phyloP scores from a whole-genome alignment of 371 early-diverging fungal genomes.

The Syncephalastrum racemosum region DNA sequence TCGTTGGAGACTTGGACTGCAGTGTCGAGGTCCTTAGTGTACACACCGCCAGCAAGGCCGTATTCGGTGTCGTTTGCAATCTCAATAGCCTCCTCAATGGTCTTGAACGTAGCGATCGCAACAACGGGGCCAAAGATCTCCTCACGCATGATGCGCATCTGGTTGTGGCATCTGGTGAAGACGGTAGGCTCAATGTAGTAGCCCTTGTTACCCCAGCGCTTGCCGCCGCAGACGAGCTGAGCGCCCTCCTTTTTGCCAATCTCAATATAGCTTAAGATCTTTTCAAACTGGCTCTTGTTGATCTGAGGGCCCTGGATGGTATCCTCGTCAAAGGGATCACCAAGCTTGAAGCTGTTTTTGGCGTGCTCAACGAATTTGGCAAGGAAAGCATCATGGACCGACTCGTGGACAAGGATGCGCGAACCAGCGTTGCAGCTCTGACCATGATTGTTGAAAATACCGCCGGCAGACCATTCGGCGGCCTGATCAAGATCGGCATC shows the following conservation, averaged over 20 bases:
- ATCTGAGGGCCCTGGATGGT: constrained; percentile 77
- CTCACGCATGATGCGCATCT: constrained; percentile 70
- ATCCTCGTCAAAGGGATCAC: constrained; percentile 57
- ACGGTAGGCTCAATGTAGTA: constrained; percentile 84
- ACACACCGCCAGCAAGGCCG: constrained; percentile 88
- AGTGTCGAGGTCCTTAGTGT: constrained; percentile 64
- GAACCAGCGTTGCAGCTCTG: constrained; percentile 92
- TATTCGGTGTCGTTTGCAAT: constrained; percentile 78
- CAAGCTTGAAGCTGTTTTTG: constrained; percentile 54
- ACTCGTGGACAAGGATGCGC: constrained; percentile 78
- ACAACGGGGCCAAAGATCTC: constrained; percentile 95
- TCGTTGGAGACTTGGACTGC: constrained; percentile 65
- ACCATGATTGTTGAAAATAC: constrained; percentile 81
- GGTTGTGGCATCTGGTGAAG: constrained; percentile 66
- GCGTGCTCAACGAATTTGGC: constrained; percentile 61
- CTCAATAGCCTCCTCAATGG: constrained; percentile 77
- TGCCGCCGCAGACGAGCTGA: constrained; percentile 67
- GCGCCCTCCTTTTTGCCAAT: constrained; percentile 65
- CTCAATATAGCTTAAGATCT: constrained; percentile 64
- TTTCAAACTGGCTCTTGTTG: constrained; percentile 75
- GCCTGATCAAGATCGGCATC: constrained; percentile 84
- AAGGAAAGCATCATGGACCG: constrained; percentile 71
- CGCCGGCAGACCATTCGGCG: constrained; percentile 66
- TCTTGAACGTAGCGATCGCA: constrained; percentile 74
- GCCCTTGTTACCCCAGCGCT: constrained; percentile 63